Evolutionary conservation across 1,284 basidiomycete species (phyloP).

Genomic region (Boletus putidus): DNA sequence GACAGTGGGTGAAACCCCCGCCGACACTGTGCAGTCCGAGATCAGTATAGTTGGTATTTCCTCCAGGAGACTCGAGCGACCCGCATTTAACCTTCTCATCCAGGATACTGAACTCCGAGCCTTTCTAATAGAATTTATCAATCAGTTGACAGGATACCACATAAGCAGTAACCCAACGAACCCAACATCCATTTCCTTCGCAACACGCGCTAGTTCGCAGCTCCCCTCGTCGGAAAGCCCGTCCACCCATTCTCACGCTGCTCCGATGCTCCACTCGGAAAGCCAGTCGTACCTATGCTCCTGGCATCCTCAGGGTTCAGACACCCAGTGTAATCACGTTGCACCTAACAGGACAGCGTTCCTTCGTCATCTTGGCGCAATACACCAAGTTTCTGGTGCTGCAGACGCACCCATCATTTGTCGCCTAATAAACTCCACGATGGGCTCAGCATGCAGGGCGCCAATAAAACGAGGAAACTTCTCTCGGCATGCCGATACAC

Average conservation of each 20-base stretch:
- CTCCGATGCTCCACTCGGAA: neutral
- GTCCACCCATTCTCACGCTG: neutral
- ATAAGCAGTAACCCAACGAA: neutral
- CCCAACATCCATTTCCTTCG: neutral
- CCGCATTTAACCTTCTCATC: neutral
- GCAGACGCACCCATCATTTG: neutral
- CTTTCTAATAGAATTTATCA: neutral
- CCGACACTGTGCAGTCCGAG: neutral
- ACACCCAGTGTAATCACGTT: neutral
- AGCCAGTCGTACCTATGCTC: neutral
- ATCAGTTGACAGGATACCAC: neutral
- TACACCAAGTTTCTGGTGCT: slow-evolving; percentile 4
- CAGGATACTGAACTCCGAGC: neutral
- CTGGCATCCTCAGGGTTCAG: neutral
- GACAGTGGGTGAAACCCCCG: neutral
- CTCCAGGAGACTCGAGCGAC: neutral
- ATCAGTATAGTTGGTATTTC: neutral
- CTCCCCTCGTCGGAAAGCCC: neutral
- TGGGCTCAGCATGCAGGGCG: neutral
- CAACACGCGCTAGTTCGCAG: neutral
- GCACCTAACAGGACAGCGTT: neutral
- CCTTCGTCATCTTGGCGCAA: slow-evolving; percentile 6
- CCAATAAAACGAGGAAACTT: slow-evolving; percentile 2
- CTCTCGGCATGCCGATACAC: slow-evolving; percentile 9
- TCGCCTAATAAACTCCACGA: neutral